Conservation (phyloP, 2,329 filamentous ascomycete genomes). For the Kalmusia sp. region DNA sequence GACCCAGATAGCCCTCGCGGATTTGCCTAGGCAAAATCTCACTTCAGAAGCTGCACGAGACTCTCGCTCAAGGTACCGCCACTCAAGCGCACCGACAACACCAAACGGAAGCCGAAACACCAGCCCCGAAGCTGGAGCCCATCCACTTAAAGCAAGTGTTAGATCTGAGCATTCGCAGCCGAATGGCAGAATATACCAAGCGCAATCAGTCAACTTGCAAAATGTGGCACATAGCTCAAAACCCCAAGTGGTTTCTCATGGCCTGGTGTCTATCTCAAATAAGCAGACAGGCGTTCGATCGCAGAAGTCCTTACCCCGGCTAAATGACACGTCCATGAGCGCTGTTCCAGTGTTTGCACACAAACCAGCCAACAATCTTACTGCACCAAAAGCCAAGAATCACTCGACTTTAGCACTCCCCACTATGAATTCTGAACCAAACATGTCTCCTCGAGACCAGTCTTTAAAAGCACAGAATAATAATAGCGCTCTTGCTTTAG, state of each 20-base stretch:
- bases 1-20: neutral
- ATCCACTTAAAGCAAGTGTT: constrained; percentile 2
- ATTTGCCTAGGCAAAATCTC: neutral
- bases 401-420: neutral
- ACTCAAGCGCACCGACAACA: constrained; percentile 15
- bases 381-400: neutral
- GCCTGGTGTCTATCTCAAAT: neutral
- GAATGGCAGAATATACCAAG: constrained; percentile 2
- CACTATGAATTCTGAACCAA: neutral
- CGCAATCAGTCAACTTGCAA: constrained; percentile 7
- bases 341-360: constrained; percentile 6
- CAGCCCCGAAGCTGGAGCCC: constrained; percentile 9
- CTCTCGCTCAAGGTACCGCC: constrained; percentile 23
- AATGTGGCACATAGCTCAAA: constrained; percentile 7
- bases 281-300: neutral
- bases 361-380: neutral
- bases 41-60: constrained; percentile 4
- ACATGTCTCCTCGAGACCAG: neutral
- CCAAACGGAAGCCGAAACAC: constrained; percentile 10
- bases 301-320: constrained; percentile 22
- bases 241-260: constrained; percentile 1
- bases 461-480: neutral
- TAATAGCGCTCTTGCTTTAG: neutral
- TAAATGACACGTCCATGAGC: neutral
- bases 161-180: constrained; percentile 4